A percentile compares a stretch with the other conserved stretches of the same genome.
Evolutionary conservation across 345 rosid species (phyloP).

Genomic region (Gossypium mustelinum): DNA sequence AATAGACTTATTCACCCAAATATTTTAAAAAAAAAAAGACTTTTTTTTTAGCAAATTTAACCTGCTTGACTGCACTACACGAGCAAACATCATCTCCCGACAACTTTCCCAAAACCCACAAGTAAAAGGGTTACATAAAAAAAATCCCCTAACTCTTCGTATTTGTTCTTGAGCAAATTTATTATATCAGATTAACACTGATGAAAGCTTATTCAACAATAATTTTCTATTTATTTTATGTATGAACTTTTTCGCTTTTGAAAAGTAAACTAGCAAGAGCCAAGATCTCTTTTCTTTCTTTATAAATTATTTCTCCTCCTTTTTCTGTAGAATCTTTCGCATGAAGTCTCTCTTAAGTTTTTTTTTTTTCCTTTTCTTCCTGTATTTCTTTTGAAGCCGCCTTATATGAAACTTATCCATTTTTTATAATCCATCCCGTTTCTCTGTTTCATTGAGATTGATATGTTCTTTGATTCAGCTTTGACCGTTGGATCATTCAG

Average conservation of each 20-base stretch:
- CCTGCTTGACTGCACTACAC: constrained; percentile 23
- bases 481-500: constrained; percentile 29
- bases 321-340: neutral
- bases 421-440: constrained; percentile 13
- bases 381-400: neutral
- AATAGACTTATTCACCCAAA: no score
- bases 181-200: neutral
- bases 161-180: neutral
- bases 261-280: constrained; percentile 17
- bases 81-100: constrained; percentile 27
- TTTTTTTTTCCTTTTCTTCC: neutral
- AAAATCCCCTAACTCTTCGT: neutral
- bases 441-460: constrained; percentile 13
- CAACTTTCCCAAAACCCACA: neutral
- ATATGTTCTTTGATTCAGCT: constrained; percentile 19
- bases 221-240: neutral
- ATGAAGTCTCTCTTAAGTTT: constrained; percentile 5
- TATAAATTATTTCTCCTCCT: neutral
- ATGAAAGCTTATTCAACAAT: constrained; percentile 15
- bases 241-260: neutral
- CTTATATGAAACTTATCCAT: neutral
- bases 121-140: neutral
- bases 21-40: no score
- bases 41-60: no score
- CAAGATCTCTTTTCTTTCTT: neutral